Percentiles rank a stretch among this genome's conserved stretches.
Conservation (phyloP, 208 protist species). For the Porcisia hertigi region DNA sequence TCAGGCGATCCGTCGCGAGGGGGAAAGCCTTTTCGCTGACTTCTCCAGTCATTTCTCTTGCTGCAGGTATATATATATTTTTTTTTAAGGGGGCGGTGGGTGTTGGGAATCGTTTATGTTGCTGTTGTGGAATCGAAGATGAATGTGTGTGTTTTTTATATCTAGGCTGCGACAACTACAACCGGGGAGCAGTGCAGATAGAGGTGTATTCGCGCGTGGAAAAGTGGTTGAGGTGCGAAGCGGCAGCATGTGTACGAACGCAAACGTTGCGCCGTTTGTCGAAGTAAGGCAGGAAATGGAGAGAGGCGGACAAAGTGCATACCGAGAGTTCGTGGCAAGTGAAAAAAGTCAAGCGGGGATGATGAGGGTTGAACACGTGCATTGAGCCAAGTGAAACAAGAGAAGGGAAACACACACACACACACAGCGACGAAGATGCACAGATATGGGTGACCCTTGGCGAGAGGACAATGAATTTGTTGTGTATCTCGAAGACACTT, state of each 20-base stretch:
- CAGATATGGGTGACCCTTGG: too few relatives aligned
- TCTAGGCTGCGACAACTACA: too few relatives aligned
- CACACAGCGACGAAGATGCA: not conserved
- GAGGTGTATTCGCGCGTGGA: not conserved
- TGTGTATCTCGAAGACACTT: too few relatives aligned
- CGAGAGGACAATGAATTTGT: too few relatives aligned
- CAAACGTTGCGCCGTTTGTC: not conserved
- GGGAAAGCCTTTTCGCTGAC: conserved; percentile 99
- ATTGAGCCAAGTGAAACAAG: not conserved
- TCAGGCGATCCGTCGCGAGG: conserved; percentile 96
- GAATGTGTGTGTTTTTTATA: not conserved
- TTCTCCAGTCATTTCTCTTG: conserved; percentile 82
- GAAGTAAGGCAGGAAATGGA: conserved; percentile 13
- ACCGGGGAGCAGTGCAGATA: not conserved
- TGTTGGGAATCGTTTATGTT: not conserved
- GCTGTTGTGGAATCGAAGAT: not conserved
- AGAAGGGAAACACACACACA: not conserved
- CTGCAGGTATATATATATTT: conserved; percentile 7
- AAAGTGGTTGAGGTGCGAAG: not conserved
- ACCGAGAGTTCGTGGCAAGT: not conserved
- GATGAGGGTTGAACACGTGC: not conserved
- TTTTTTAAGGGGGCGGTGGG: conserved; percentile 1
- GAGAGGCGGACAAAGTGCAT: conserved; percentile 11
- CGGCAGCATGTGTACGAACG: not conserved
- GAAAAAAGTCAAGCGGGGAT: not conserved